These are phyloP conservation scores for Colletotrichum tropicale DNA, from an alignment of 2,329 filamentous ascomycete species.

Conservation along the genomic window DNA sequence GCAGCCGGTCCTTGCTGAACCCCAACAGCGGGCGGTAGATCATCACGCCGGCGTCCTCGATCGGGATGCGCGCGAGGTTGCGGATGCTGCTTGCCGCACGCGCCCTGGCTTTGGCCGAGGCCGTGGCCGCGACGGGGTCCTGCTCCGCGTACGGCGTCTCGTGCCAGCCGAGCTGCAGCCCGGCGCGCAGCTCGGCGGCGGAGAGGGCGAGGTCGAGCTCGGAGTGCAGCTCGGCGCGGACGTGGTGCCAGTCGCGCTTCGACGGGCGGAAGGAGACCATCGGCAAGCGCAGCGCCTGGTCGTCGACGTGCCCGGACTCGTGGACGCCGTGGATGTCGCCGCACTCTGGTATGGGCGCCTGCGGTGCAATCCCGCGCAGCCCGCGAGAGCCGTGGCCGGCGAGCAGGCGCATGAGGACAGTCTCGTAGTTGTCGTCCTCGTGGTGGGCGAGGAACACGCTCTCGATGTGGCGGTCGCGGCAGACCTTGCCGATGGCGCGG, in stretches of 20 bases:
- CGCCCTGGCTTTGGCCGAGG: slow-evolving; percentile 8
- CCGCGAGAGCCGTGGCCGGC: slow-evolving; percentile 72
- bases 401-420: slow-evolving; percentile 78
- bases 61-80: slow-evolving; percentile 28
- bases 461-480: slow-evolving; percentile 52
- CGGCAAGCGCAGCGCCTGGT: slow-evolving; percentile 40
- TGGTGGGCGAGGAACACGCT: slow-evolving; percentile 85
- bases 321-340: slow-evolving; percentile 74
- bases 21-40: slow-evolving; percentile 72
- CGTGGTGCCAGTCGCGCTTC: slow-evolving; percentile 23
- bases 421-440: slow-evolving; percentile 89
- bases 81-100: slow-evolving; percentile 4
- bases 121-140: slow-evolving; percentile 25
- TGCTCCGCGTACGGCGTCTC: slow-evolving; percentile 21
- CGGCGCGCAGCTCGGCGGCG: slow-evolving; percentile 12
- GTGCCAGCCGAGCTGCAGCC: slow-evolving; percentile 17
- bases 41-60: slow-evolving; percentile 70
- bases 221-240: slow-evolving; percentile 21
- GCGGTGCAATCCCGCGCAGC: slow-evolving; percentile 69
- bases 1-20: slow-evolving; percentile 76
- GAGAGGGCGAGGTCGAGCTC: slow-evolving; percentile 32
- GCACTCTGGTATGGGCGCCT: slow-evolving; percentile 82
- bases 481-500: slow-evolving; percentile 68
- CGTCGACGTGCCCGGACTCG: slow-evolving; percentile 64
- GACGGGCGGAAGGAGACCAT: slow-evolving; percentile 42